Conservation (phyloP, 345 rosid species). For the Stellera chamaejasme region DNA sequence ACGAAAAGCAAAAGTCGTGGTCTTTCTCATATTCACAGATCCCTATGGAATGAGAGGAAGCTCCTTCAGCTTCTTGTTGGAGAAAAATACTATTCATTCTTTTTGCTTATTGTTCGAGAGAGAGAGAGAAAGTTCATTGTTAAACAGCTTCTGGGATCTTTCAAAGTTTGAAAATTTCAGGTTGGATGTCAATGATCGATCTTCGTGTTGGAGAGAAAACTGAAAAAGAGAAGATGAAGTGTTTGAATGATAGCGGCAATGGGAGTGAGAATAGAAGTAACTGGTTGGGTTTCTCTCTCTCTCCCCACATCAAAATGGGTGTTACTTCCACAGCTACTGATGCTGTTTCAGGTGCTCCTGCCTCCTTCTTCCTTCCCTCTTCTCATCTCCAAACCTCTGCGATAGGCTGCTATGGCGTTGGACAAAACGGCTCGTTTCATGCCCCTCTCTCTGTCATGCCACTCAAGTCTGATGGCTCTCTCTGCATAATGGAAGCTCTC, state of each 20-base stretch:
- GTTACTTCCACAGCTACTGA: constrained; percentile 16
- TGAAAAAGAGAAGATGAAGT: constrained; percentile 30
- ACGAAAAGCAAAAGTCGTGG: constrained; percentile 11
- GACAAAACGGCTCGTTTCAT: constrained; percentile 34
- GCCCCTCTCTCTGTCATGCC: constrained; percentile 67
- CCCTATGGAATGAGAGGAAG: constrained; percentile 59
- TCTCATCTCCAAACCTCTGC: constrained; percentile 23
- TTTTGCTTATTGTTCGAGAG: constrained; percentile 41
- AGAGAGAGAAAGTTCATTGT: constrained; percentile 12
- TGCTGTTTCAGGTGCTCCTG: constrained; percentile 19
- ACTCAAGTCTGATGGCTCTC: constrained; percentile 73
- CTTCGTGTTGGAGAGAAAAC: constrained; percentile 12
- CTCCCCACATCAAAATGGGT: constrained; percentile 73
- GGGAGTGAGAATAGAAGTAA: constrained; percentile 20
- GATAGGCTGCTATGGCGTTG: constrained; percentile 32
- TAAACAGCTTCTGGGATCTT: constrained; percentile 13
- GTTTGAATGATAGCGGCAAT: constrained; percentile 31
- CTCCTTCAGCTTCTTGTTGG: constrained; percentile 44
- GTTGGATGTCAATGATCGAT: not conserved
- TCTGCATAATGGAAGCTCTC: constrained; percentile 72
- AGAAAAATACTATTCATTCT: constrained; percentile 27
- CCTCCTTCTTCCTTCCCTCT: constrained; percentile 35
- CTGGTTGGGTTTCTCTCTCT: constrained; percentile 77
- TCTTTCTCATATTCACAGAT: constrained; percentile 41
- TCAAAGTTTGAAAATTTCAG: not conserved